Conservation (phyloP, 192 early-diverging fungal genomes). For the Neocallimastix lanati region DNA sequence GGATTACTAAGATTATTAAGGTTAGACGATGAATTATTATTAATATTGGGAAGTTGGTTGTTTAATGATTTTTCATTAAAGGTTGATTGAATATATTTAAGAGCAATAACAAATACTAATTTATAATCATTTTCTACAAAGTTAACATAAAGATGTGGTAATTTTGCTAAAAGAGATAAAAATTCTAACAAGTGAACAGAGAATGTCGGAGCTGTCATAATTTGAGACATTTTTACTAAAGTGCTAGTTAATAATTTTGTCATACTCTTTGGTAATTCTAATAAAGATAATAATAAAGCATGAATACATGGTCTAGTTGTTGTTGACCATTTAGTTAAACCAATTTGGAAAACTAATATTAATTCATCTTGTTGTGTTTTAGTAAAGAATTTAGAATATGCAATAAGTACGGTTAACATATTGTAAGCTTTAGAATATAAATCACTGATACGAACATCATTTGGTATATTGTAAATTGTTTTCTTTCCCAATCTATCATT, state of each 20-base stretch:
- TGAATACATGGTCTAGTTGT: slow-evolving; percentile 67
- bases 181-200: slow-evolving; percentile 81
- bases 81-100: slow-evolving; percentile 58
- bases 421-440: slow-evolving; percentile 41
- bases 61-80: slow-evolving; percentile 3
- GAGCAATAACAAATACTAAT: slow-evolving; percentile 74
- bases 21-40: slow-evolving; percentile 6
- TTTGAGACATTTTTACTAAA: slow-evolving; percentile 56
- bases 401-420: slow-evolving; percentile 44
- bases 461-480: slow-evolving; percentile 32
- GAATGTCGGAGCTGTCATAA: slow-evolving; percentile 56
- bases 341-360: slow-evolving; percentile 50
- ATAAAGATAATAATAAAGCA: slow-evolving; percentile 54
- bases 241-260: slow-evolving; percentile 50
- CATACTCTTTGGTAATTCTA: slow-evolving; percentile 53
- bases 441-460: slow-evolving; percentile 39
- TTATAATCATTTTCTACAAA: slow-evolving; percentile 64
- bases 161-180: slow-evolving; percentile 63
- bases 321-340: slow-evolving; percentile 44
- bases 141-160: slow-evolving; percentile 59
- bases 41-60: slow-evolving; percentile 1
- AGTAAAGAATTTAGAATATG: slow-evolving; percentile 41
- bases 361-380: slow-evolving; percentile 51
- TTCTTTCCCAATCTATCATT: slow-evolving; percentile 31
- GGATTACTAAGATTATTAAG: slow-evolving; percentile 1